phyloP scores from a whole-genome alignment of 2,329 filamentous ascomycete genomes.

The Fusarium sp. region DNA sequence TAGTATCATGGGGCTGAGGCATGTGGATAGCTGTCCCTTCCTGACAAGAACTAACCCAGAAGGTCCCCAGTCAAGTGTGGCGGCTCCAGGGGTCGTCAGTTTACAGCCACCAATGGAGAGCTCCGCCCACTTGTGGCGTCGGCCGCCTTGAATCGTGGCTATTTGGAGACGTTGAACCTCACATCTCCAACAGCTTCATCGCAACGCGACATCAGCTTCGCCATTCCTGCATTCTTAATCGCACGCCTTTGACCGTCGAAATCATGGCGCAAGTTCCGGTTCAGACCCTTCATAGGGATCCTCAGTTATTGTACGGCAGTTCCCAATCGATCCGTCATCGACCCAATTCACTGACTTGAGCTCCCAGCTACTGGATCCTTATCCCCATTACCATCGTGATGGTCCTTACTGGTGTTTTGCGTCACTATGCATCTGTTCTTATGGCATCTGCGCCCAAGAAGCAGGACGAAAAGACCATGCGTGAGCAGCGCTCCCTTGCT shows the following conservation, averaged over 20 bases:
- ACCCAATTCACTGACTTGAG: slow-evolving; percentile 33
- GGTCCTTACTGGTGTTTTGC: slow-evolving; percentile 94
- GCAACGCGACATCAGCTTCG: slow-evolving; percentile 27
- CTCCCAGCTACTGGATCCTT: slow-evolving; percentile 93
- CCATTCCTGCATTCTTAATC: slow-evolving; percentile 1
- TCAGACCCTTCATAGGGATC: slow-evolving; percentile 98
- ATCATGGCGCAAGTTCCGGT: slow-evolving; percentile 85
- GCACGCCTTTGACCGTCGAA: slow-evolving; percentile 24
- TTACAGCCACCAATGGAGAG: slow-evolving; percentile 8
- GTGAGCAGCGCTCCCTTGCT: slow-evolving; percentile 86
- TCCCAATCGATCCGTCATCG: background rate
- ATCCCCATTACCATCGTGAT: slow-evolving; percentile 98
- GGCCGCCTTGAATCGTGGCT: slow-evolving; percentile 34
- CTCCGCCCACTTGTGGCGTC: slow-evolving; percentile 33
- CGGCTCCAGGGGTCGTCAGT: slow-evolving; percentile 15
- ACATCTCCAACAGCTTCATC: slow-evolving; percentile 27
- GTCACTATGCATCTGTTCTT: slow-evolving; percentile 95
- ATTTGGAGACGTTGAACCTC: slow-evolving; percentile 35
- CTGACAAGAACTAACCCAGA: slow-evolving; percentile 6
- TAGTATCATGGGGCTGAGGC: slow-evolving; percentile 30
- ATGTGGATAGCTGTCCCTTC: slow-evolving; percentile 43
- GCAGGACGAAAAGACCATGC: slow-evolving; percentile 77
- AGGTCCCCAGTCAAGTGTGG: slow-evolving; percentile 15
- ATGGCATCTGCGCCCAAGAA: slow-evolving; percentile 88
- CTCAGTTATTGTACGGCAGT: slow-evolving; percentile 87